Base-by-base conservation (phyloP, 768 basidiomycete species). In the Lactarius sanguifluus region DNA sequence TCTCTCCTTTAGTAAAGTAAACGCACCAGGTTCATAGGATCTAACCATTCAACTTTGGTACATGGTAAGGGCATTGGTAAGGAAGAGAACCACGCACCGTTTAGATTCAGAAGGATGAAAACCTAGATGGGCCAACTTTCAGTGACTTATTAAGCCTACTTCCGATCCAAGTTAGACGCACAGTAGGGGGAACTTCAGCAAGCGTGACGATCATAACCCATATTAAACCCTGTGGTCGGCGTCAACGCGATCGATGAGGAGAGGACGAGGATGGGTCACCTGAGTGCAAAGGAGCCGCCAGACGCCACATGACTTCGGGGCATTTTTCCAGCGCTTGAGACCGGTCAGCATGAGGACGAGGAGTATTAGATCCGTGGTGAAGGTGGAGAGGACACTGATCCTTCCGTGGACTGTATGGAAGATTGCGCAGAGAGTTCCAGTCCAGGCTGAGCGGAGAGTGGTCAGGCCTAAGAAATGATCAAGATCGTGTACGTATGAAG, bases 11-110 rank as follows among this genome's bases (percentile, higher is more conserved):
- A 5, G 41, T 34, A 13, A 28, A 12, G 36, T 10, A n/a, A 32
- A 62, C 68, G n/a, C 38, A 69, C 68, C 64, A 69, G 13, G 25
- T 69, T 67, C 15, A 66, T 10, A 3, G 68, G 65, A 28, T 52
- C 68, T 69, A n/a, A 13, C 18, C 13, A 45, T 30, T n/a, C 16
- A 3, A 34, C 40, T 10, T 54, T 16, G 36, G 41, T 47, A 28
- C 54, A 25, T 34, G 7, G 12, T 34, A 8, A 18, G 30, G 5
- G 18, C 10, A 23, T 16, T 15, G 23, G 15, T 7, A 58, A 40
- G 28, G 30, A 41, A 30, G 23, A 25, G 4, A 52, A 52, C 5
- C 36, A 45, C 68, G 10, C 34, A 69, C 68, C 68, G 13, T 69
- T 69, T 25, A 69, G 36, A 28, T 69, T 54, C 36, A 69, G 43